Conservation (phyloP, 148 eudicot genomes). For the Fallopia convolvulus region DNA sequence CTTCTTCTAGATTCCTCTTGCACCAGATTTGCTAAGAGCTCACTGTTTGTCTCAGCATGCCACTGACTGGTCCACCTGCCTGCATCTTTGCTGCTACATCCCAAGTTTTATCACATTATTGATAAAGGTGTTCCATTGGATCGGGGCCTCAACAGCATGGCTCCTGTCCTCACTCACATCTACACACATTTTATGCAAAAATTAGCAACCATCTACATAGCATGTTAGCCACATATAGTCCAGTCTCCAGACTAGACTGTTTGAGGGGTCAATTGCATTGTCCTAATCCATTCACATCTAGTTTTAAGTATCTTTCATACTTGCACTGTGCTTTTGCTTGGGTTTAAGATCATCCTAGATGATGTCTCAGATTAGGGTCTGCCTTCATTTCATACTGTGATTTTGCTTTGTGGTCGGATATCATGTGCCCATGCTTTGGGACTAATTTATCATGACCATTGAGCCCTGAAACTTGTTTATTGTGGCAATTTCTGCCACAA, state of each 20-base stretch:
- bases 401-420: neutral
- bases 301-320: neutral
- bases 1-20: slow-evolving; percentile 1
- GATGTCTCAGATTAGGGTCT: neutral
- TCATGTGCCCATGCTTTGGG: neutral
- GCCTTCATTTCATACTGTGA: neutral
- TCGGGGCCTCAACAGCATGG: neutral
- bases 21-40: neutral
- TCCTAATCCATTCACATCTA: neutral
- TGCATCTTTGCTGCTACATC: neutral
- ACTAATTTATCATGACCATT: neutral
- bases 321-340: neutral
- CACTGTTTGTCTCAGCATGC: neutral
- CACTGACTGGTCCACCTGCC: slow-evolving; percentile 1
- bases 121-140: neutral
- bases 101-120: neutral
- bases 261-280: neutral
- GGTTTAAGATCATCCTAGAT: neutral
- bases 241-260: neutral
- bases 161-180: neutral
- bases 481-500: slow-evolving; percentile 1
- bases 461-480: neutral
- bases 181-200: neutral
- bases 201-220: neutral
- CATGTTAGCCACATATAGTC: neutral